Evolutionary conservation across 345 rosid genomes (phyloP).

Genomic region (thale cress (Arabidopsis thaliana)): TAIR10.1 NC_003074.8:7184501-7185000

Average conservation of each 20-base stretch:
- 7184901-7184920: slow-evolving; percentile 26
- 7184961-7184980: slow-evolving; percentile 10
- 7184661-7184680: slow-evolving; percentile 11
- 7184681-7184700: slow-evolving; percentile 19
- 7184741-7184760: slow-evolving; percentile 98
- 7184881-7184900: slow-evolving; percentile 28
- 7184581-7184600: slow-evolving; percentile 9
- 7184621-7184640: slow-evolving; percentile 4
- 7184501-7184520: slow-evolving; percentile 82
- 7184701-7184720: slow-evolving; percentile 65
- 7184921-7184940: slow-evolving; percentile 7
- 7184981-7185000: not conserved
- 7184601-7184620: not conserved
- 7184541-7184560: slow-evolving; percentile 22
- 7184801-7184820: not conserved
- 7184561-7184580: slow-evolving; percentile 24
- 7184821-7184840: slow-evolving; percentile 19
- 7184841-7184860: not conserved
- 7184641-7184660: slow-evolving; percentile 18
- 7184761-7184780: slow-evolving; percentile 74
- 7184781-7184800: slow-evolving; percentile 25
- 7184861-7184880: slow-evolving; percentile 11
- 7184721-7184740: slow-evolving; percentile 96
- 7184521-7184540: slow-evolving; percentile 84
- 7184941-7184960: not conserved